Evolutionary conservation across 225 moss, liverwort and hornwort genomes (phyloP).

Genomic region (Marchantia paleacea): DNA sequence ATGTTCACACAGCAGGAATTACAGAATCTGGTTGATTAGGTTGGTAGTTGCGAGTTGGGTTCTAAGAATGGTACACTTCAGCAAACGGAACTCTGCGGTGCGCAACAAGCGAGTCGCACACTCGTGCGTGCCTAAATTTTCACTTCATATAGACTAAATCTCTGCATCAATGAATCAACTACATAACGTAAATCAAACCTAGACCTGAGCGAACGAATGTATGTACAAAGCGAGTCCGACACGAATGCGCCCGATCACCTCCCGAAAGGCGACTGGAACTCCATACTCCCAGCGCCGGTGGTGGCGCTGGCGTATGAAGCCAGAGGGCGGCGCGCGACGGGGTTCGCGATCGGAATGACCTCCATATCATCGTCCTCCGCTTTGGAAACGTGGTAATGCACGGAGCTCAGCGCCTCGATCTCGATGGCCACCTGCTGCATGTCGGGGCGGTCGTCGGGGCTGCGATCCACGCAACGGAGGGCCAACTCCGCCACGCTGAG

Average conservation of each 20-base stretch:
- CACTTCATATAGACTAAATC: constrained; percentile 4
- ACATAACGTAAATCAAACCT: not conserved
- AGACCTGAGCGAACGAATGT: not conserved
- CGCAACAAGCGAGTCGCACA: not conserved
- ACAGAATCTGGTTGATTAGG: constrained; percentile 15
- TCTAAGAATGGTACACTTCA: not conserved
- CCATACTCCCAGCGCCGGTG: not conserved
- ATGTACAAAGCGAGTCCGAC: not conserved
- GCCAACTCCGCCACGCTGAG: constrained; percentile 30
- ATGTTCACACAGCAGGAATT: not conserved
- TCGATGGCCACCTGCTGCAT: constrained; percentile 20
- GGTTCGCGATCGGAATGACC: not conserved
- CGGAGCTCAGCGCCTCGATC: not conserved
- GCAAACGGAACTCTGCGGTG: not conserved
- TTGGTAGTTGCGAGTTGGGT: constrained; percentile 1
- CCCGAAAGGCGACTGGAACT: not conserved
- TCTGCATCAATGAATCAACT: not conserved
- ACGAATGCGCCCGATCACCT: not conserved
- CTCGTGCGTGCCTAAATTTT: not conserved
- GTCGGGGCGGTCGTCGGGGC: constrained; percentile 21
- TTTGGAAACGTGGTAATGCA: not conserved
- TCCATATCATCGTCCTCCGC: not conserved
- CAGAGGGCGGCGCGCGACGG: not conserved
- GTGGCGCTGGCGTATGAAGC: not conserved
- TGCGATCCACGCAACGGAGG: constrained; percentile 22